A percentile compares a stretch with the other conserved stretches of the same genome.
These are phyloP conservation scores for Neoboletus subvelutipes DNA, from an alignment of 768 basidiomycete species.

Conservation along the genomic window DNA sequence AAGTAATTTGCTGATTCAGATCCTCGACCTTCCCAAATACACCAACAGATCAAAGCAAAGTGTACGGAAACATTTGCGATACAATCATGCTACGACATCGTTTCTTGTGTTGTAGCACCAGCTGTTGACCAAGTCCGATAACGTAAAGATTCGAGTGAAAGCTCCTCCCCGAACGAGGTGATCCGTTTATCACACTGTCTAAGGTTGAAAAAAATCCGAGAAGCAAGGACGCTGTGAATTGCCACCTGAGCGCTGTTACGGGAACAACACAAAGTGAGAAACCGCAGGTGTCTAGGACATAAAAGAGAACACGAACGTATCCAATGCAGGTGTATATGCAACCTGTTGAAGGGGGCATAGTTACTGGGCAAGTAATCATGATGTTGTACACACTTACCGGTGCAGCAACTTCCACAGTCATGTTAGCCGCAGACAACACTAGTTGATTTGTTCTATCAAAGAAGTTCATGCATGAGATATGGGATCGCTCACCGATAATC, in stretches of 20 bases:
- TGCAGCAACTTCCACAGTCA: constrained; percentile 16
- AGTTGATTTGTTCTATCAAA: not conserved
- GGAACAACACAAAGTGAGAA: constrained; percentile 8
- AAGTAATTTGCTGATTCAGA: not conserved
- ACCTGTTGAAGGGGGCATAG: constrained; percentile 4
- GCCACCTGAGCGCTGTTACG: constrained; percentile 27
- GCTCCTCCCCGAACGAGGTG: not conserved
- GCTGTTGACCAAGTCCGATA: not conserved
- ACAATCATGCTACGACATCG: not conserved
- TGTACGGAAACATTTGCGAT: not conserved
- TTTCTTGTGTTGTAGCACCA: not conserved
- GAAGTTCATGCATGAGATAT: not conserved
- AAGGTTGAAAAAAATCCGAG: constrained; percentile 32
- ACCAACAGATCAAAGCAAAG: not conserved
- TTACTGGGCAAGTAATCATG: not conserved
- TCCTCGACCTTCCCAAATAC: not conserved
- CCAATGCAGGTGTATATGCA: constrained; percentile 13
- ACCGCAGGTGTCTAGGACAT: not conserved
- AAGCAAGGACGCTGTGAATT: constrained; percentile 26
- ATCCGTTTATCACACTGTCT: constrained; percentile 12
- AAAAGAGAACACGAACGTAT: constrained; percentile 21
- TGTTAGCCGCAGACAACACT: constrained; percentile 18
- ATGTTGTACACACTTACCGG: constrained; percentile 14
- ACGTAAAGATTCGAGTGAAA: constrained; percentile 10
- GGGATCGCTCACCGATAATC: constrained; percentile 15